Evolutionary conservation across 2,329 filamentous ascomycete species (phyloP).

Genomic region (Blastomyces percursus): DNA sequence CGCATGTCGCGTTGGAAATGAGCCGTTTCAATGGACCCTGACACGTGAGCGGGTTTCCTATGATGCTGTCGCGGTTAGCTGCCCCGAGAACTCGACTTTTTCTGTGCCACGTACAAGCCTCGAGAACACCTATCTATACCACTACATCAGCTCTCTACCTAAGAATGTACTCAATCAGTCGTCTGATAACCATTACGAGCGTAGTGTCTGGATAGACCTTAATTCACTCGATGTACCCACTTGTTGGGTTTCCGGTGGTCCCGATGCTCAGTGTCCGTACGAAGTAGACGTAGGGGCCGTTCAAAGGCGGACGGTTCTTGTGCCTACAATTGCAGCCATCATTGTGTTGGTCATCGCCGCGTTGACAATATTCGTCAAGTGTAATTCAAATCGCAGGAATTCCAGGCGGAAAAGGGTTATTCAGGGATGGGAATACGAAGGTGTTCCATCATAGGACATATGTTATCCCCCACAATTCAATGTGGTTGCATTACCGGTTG

Average conservation of each 20-base stretch:
- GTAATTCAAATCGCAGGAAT: slow-evolving; percentile 49
- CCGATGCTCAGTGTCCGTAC: slow-evolving; percentile 51
- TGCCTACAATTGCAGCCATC: slow-evolving; percentile 52
- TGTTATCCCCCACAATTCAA: not conserved
- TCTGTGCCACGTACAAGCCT: slow-evolving; percentile 50
- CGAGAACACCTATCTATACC: slow-evolving; percentile 50
- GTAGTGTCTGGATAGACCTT: slow-evolving; percentile 48
- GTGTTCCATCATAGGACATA: slow-evolving; percentile 43
- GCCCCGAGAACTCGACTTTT: slow-evolving; percentile 42
- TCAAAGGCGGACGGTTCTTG: slow-evolving; percentile 41
- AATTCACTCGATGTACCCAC: slow-evolving; percentile 46
- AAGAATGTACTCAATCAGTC: slow-evolving; percentile 18
- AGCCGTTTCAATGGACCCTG: slow-evolving; percentile 50
- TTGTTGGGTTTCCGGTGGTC: slow-evolving; percentile 52
- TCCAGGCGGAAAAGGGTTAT: slow-evolving; percentile 41
- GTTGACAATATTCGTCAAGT: slow-evolving; percentile 53
- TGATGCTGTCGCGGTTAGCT: slow-evolving; percentile 36
- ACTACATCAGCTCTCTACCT: slow-evolving; percentile 27
- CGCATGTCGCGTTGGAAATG: slow-evolving; percentile 44
- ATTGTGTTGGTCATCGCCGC: slow-evolving; percentile 52
- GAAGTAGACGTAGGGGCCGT: slow-evolving; percentile 33
- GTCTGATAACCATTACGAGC: slow-evolving; percentile 18
- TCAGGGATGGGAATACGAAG: slow-evolving; percentile 56
- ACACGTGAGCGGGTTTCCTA: slow-evolving; percentile 36
- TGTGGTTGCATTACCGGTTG: not conserved